These are phyloP conservation scores for Ophiostoma quercus DNA, from an alignment of 2,329 filamentous ascomycete genomes.

Conservation along the genomic window DNA sequence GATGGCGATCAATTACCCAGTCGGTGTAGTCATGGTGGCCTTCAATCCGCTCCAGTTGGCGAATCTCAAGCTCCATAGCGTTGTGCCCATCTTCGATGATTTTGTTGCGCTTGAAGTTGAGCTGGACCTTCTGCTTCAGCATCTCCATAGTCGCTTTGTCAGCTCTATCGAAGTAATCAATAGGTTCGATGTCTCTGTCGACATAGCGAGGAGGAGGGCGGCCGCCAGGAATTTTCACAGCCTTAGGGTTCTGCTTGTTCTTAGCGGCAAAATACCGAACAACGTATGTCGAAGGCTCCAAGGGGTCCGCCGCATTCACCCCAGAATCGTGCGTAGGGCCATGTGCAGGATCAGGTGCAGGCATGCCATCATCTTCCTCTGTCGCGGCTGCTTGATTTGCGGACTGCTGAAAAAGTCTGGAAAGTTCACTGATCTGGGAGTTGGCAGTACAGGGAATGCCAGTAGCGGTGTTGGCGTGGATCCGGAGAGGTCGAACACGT, in stretches of 20 bases:
- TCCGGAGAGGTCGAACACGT: neutral
- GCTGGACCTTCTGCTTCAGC: neutral
- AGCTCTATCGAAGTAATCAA: neutral
- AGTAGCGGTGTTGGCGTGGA: neutral
- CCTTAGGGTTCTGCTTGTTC: neutral
- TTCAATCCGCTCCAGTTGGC: neutral
- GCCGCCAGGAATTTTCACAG: neutral
- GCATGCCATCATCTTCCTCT: neutral
- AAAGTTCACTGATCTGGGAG: neutral
- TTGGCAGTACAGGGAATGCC: neutral
- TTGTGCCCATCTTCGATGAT: neutral
- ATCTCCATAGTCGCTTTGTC: neutral
- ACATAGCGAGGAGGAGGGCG: neutral
- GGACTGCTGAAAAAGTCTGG: neutral
- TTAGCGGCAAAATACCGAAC: too few relatives aligned
- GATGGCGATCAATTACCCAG: neutral
- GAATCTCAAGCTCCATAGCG: neutral
- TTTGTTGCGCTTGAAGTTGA: neutral
- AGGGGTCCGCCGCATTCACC: too few relatives aligned
- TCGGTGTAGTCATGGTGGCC: neutral
- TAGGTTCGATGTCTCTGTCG: neutral
- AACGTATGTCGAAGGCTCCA: too few relatives aligned
- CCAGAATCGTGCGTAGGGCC: too few relatives aligned
- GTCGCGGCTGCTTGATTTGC: neutral
- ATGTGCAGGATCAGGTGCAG: too few relatives aligned